phyloP scores from a whole-genome alignment of 2,329 filamentous ascomycete species.

The Fusarium dimerum region DNA sequence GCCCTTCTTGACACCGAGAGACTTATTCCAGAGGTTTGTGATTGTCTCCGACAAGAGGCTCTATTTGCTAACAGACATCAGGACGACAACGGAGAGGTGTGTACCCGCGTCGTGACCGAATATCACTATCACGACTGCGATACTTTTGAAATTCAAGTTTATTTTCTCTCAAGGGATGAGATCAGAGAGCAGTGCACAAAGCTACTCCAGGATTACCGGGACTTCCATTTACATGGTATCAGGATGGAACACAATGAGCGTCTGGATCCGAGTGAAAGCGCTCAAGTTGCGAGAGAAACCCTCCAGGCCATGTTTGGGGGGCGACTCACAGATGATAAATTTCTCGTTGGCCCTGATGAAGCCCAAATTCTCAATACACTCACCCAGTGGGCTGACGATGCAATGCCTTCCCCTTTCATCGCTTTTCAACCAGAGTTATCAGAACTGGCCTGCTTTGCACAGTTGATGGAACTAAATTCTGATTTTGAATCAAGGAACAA shows the following conservation, averaged over 20 bases:
- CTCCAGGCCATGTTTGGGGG: constrained; percentile 40
- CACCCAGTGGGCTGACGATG: constrained; percentile 22
- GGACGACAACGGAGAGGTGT: constrained; percentile 46
- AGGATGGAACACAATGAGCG: constrained; percentile 27
- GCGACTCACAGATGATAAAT: constrained; percentile 15
- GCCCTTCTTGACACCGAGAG: constrained; percentile 43
- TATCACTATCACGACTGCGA: constrained; percentile 40
- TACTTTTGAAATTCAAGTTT: constrained; percentile 36
- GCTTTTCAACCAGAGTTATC: constrained; percentile 2
- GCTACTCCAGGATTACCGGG: constrained; percentile 40
- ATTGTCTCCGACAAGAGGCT: not conserved
- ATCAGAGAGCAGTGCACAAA: constrained; percentile 35
- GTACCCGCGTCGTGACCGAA: constrained; percentile 50
- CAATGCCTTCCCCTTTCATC: constrained; percentile 5
- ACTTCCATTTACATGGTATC: constrained; percentile 31
- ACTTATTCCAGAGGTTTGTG: constrained; percentile 46
- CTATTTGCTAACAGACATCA: constrained; percentile 15
- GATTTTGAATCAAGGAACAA: constrained; percentile 22
- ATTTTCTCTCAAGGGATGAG: constrained; percentile 35
- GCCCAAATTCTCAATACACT: constrained; percentile 21
- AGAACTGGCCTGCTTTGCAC: constrained; percentile 34
- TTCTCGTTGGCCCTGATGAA: constrained; percentile 18
- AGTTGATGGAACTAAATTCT: constrained; percentile 40
- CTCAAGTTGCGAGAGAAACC: constrained; percentile 37
- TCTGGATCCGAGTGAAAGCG: constrained; percentile 27